Evolutionary conservation across 306 rosid genomes (phyloP), one percentile per base, ranked within the genome.

Genomic region (Acmispon strigosus): DNA sequence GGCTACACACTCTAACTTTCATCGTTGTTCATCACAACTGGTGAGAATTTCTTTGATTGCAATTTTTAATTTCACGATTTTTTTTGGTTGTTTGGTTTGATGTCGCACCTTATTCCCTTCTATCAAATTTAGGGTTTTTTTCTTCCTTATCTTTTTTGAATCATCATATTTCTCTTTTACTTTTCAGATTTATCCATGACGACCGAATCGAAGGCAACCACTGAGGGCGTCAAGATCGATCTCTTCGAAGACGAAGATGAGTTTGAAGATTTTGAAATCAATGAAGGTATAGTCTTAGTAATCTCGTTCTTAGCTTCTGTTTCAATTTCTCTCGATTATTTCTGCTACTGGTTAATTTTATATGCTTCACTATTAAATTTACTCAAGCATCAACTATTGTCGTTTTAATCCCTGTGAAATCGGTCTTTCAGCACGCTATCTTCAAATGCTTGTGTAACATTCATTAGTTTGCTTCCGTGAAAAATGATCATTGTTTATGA

Each of bases 211-310:
- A 85, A 91, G 67, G 82, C 75, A 1, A 78, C 80, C 12, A 62
- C 89, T 2, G 96, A 91, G 51, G 97, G 82, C 41, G 84, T 85
- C 49, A 91, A 91, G 96, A 76, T 88, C 71, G 97, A 91, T 72
- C 90, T 91, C 61, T 88, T 91, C 65, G 96, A 91, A 74, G 96
- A 91, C 56, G 97, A 91, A 22, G 97, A 88, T 20, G 97, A 91
- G 65, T 91, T 91, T 74, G n/a, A n/a, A n/a, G n/a, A n/a, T n/a
- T n/a, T n/a, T n/a, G 92, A 91, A 41, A 80, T 86, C 77, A 80
- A 85, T 41, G 91, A 85, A 82, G 96, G 97, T 88, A 59, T 48
- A 19, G 36, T 10, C 7, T 6, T 14, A 36, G 19, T 62, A 4
- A n/a, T 73, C 66, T 34, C 19, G 3, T 59, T 53, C 54, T 19